phyloP scores from a whole-genome alignment of 192 early-diverging fungal genomes.

The Gryganskiella cystojenkinii region DNA sequence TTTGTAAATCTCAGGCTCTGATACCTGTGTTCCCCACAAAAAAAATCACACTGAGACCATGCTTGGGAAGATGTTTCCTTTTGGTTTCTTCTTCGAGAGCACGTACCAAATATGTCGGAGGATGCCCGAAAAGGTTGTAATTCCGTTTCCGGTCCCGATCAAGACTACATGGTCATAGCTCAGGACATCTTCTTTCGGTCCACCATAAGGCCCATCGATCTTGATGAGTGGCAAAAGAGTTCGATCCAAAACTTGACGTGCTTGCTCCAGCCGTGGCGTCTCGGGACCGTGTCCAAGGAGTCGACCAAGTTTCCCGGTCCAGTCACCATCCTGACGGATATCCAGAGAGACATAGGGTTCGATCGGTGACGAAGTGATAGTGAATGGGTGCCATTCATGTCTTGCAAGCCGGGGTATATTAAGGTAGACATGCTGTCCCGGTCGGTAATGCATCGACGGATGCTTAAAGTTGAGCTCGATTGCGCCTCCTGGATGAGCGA shows the following conservation, averaged over 20 bases:
- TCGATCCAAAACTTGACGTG: constrained; percentile 33
- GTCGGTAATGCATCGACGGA: constrained; percentile 52
- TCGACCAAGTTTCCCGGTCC: constrained; percentile 37
- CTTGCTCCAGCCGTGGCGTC: constrained; percentile 26
- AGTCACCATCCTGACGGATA: constrained; percentile 58
- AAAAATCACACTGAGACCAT: background rate
- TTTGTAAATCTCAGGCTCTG: background rate
- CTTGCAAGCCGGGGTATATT: constrained; percentile 74
- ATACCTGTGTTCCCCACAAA: background rate
- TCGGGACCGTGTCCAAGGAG: constrained; percentile 46
- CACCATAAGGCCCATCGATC: constrained; percentile 86
- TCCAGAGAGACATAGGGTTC: constrained; percentile 54
- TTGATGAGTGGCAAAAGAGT: constrained; percentile 65
- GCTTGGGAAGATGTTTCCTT: background rate
- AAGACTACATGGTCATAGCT: constrained; percentile 72
- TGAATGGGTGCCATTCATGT: constrained; percentile 85
- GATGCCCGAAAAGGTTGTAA: constrained; percentile 79
- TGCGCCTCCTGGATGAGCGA: constrained; percentile 77
- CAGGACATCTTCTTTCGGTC: constrained; percentile 80
- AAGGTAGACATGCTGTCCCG: constrained; percentile 82
- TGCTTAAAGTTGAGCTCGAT: constrained; percentile 74
- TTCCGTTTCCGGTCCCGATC: constrained; percentile 79
- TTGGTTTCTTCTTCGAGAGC: background rate
- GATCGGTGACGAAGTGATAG: constrained; percentile 59
- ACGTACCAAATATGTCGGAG: constrained; percentile 74